Conservation (phyloP, 2,329 filamentous ascomycete species). For the Exserohilum turcica region DNA sequence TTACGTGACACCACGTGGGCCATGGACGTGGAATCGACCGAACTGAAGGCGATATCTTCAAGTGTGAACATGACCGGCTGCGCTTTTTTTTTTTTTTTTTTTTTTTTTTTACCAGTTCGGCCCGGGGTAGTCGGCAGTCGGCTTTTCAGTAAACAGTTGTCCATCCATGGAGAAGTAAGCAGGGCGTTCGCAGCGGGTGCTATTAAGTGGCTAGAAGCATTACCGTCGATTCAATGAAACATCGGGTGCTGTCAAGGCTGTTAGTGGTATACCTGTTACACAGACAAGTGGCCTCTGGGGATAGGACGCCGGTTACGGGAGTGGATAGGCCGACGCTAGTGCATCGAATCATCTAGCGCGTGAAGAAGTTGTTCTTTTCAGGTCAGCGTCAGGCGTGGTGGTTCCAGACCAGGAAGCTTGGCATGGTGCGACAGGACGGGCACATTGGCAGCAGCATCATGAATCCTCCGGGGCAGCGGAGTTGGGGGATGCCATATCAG, state of each 20-base stretch:
- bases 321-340: not conserved
- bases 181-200: not conserved
- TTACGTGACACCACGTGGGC: not conserved
- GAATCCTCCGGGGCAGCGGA: not conserved
- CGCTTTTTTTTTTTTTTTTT: too few relatives aligned
- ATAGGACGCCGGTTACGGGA: not conserved
- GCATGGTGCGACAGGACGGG: not conserved
- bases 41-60: not conserved
- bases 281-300: not conserved
- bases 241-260: conserved; percentile 1
- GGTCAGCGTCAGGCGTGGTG: not conserved
- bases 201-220: not conserved
- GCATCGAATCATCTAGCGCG: not conserved
- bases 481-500: not conserved
- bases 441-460: not conserved
- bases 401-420: not conserved
- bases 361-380: not conserved
- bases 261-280: conserved; percentile 5
- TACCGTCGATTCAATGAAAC: not conserved
- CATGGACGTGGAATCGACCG: not conserved
- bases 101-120: not conserved
- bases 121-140: not conserved
- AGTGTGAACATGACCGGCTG: not conserved
- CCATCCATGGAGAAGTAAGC: not conserved
- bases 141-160: not conserved